These are phyloP conservation scores for Eutypella sp. DNA, from an alignment of 2,329 filamentous ascomycete genomes.

Conservation along the genomic window DNA sequence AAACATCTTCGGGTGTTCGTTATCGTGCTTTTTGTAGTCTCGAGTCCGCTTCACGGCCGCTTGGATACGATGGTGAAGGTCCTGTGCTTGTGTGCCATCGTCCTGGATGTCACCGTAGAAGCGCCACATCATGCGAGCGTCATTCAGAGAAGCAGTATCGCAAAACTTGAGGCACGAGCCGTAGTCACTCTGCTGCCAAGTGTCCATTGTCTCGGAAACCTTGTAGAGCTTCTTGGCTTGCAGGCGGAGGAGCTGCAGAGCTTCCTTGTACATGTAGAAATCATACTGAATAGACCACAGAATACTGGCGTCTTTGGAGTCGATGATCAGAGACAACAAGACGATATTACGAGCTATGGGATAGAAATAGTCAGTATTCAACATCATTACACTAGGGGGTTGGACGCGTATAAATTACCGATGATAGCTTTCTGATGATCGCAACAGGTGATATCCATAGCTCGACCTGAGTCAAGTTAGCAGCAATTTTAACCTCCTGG, in stretches of 20 bases:
- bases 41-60: too few relatives aligned
- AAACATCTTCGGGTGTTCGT: not conserved
- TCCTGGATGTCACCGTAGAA: constrained; percentile 22
- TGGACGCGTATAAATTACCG: constrained; percentile 37
- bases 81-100: not conserved
- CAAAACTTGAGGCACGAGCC: constrained; percentile 41
- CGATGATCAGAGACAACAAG: constrained; percentile 45
- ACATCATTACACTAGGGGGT: too few relatives aligned
- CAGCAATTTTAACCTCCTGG: not conserved
- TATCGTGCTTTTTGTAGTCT: constrained; percentile 1
- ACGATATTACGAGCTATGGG: constrained; percentile 48
- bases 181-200: constrained; percentile 43
- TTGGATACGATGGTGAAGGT: constrained; percentile 5
- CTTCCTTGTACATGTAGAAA: constrained; percentile 36
- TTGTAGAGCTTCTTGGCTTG: constrained; percentile 40
- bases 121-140: constrained; percentile 37
- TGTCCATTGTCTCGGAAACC: constrained; percentile 31
- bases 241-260: constrained; percentile 30
- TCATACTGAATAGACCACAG: constrained; percentile 56
- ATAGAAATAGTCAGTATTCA: constrained; percentile 1
- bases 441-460: constrained; percentile 53
- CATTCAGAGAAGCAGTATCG: constrained; percentile 39
- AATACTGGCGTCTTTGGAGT: constrained; percentile 25
- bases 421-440: constrained; percentile 46
- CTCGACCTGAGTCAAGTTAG: constrained; percentile 24